These are phyloP conservation scores for Ophiostoma sp. DNA, from an alignment of 2,329 filamentous ascomycete species.

Conservation along the genomic window DNA sequence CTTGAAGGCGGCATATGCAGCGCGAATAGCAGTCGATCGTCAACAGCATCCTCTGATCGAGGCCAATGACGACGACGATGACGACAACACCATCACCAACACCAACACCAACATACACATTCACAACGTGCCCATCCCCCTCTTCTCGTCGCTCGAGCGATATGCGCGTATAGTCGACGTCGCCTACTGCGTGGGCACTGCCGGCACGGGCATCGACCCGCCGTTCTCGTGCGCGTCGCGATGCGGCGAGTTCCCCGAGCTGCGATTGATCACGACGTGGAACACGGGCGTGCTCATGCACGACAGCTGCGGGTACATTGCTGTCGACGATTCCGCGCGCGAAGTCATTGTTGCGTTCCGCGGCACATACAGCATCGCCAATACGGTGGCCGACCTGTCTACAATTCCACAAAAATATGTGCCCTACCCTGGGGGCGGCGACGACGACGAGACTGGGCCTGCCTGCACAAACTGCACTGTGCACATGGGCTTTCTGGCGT, in stretches of 20 bases:
- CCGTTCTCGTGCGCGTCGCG: conserved; percentile 83
- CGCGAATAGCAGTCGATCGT: neutral
- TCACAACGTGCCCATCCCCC: conserved; percentile 47
- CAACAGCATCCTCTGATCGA: neutral
- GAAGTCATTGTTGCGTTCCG: conserved; percentile 80
- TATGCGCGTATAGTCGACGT: conserved; percentile 90
- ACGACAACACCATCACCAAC: neutral
- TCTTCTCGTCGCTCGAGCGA: conserved; percentile 82
- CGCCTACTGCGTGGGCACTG: conserved; percentile 82
- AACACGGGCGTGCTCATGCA: conserved; percentile 81
- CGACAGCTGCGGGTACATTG: conserved; percentile 91
- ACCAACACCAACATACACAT: neutral
- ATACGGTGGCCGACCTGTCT: conserved; percentile 84
- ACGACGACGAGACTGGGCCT: conserved; percentile 10
- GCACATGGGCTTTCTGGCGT: conserved; percentile 80
- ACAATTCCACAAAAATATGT: conserved; percentile 86
- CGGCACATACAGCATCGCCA: conserved; percentile 88
- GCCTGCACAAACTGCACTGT: conserved; percentile 81
- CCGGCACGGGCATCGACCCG: conserved; percentile 75
- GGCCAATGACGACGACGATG: neutral
- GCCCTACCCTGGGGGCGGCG: conserved; percentile 59
- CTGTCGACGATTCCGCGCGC: conserved; percentile 62
- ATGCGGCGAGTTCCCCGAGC: conserved; percentile 74
- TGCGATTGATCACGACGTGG: conserved; percentile 80
- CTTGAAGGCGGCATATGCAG: neutral